These are phyloP conservation scores for Wickerhamiella vanderwaltii DNA, from an alignment of 805 yeast species.

Conservation along the genomic window DNA sequence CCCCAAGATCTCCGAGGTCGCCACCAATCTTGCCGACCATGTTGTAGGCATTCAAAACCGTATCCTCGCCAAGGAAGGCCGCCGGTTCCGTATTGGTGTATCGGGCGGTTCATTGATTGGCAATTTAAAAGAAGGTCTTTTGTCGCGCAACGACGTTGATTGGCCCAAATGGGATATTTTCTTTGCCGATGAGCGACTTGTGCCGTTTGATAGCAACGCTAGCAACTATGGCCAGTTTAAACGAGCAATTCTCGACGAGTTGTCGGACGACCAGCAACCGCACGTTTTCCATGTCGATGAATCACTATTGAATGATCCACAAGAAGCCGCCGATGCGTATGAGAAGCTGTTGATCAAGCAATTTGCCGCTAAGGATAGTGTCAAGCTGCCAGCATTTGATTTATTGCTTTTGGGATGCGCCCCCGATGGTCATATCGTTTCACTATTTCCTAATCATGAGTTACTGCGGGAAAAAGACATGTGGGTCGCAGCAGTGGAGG, in stretches of 20 bases:
- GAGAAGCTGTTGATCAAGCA: conserved; percentile 77
- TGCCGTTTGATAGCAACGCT: conserved; percentile 69
- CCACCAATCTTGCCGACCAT: conserved; percentile 95
- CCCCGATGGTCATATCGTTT: conserved; percentile 96
- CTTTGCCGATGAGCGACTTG: conserved; percentile 92
- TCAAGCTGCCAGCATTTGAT: conserved; percentile 90
- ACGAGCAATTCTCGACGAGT: conserved; percentile 61
- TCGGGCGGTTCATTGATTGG: conserved; percentile 87
- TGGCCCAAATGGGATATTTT: conserved; percentile 95
- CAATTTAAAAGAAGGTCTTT: conserved; percentile 75
- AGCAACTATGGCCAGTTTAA: conserved; percentile 87
- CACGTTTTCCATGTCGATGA: conserved; percentile 76
- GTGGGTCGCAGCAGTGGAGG: conserved; percentile 87
- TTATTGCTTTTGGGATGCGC: conserved; percentile 89
- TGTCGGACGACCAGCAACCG: conserved; percentile 47
- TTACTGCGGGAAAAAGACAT: conserved; percentile 80
- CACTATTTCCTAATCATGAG: conserved; percentile 88
- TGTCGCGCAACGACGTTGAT: conserved; percentile 60
- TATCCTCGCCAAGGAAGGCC: conserved; percentile 35
- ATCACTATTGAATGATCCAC: conserved; percentile 43
- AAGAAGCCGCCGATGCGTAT: conserved; percentile 87
- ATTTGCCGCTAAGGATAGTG: conserved; percentile 93
- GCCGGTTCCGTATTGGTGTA: conserved; percentile 77
- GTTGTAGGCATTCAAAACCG: conserved; percentile 77
- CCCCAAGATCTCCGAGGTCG: conserved; percentile 79